A percentile compares a stretch with the other conserved stretches of the same genome.
phyloP scores from a whole-genome alignment of 352 stramenopile genomes.

The Saprolegnia diclina region DNA sequence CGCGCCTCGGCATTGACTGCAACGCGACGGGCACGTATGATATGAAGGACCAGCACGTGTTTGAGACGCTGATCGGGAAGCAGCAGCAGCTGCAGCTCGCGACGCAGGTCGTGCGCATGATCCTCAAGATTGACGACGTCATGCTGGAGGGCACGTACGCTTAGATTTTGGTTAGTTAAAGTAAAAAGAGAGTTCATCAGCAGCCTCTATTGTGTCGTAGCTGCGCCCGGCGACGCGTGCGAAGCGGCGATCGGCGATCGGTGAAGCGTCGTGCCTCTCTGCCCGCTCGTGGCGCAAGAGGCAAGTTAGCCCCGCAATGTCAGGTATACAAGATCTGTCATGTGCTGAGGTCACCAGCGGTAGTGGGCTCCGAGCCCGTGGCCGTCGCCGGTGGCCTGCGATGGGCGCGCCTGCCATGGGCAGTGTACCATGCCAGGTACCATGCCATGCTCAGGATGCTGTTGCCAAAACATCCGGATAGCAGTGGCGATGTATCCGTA shows the following conservation, averaged over 20 bases:
- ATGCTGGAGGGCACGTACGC: constrained; percentile 93
- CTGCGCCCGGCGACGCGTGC: too few species aligned
- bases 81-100: constrained; percentile 99
- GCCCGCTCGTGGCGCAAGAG: too few species aligned
- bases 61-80: constrained; percentile 99
- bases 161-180: constrained; percentile 33
- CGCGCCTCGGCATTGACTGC: constrained; percentile 95
- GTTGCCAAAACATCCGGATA: not conserved
- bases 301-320: too few species aligned
- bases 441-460: too few species aligned
- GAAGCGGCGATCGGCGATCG: too few species aligned
- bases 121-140: constrained; percentile 99
- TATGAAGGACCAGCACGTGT: constrained; percentile 98
- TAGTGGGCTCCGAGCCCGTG: too few species aligned
- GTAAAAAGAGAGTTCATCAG: not conserved
- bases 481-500: not conserved
- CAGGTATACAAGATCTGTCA: too few species aligned
- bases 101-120: constrained; percentile 99
- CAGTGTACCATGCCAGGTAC: too few species aligned
- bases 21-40: constrained; percentile 91
- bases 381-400: too few species aligned
- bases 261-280: too few species aligned
- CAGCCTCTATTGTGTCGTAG: not conserved
- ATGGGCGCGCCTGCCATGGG: too few species aligned
- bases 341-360: too few species aligned